Evolutionary conservation across 805 yeast genomes (phyloP).

Genomic region (Candida golubevii): DNA sequence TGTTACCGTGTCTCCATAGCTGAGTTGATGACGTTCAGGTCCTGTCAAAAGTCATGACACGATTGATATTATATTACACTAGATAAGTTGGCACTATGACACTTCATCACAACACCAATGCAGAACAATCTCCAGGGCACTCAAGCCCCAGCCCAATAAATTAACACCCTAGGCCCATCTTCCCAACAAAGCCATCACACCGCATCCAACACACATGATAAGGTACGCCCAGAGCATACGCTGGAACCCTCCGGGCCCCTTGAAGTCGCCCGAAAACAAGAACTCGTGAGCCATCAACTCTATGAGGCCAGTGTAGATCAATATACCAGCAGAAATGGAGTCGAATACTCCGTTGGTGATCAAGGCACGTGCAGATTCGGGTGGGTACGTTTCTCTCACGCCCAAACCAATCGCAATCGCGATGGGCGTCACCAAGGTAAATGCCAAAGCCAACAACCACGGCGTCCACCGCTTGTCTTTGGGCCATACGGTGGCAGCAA

Average conservation of each 20-base stretch:
- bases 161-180: conserved; percentile 25
- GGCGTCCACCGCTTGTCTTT: conserved; percentile 44
- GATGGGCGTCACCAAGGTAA: conserved; percentile 30
- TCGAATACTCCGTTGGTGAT: conserved; percentile 33
- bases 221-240: conserved; percentile 23
- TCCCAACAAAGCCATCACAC: conserved; percentile 32
- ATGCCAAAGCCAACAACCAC: conserved; percentile 30
- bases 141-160: too few relatives aligned
- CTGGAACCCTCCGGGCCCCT: conserved; percentile 17
- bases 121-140: too few relatives aligned
- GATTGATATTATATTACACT: too few relatives aligned
- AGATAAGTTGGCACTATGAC: too few relatives aligned
- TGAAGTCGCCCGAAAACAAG: conserved; percentile 29
- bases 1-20: too few relatives aligned
- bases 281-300: conserved; percentile 40
- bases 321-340: conserved; percentile 32
- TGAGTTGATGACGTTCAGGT: too few relatives aligned
- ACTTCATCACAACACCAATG: not conserved
- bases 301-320: conserved; percentile 33
- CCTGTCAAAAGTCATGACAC: too few relatives aligned
- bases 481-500: conserved; percentile 60
- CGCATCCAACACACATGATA: conserved; percentile 25
- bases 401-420: conserved; percentile 37
- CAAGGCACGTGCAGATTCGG: conserved; percentile 29
- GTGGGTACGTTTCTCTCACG: conserved; percentile 30